phyloP scores from a whole-genome alignment of 495 filamentous ascomycete species.

The Penicillium cosmopolitanum region DNA sequence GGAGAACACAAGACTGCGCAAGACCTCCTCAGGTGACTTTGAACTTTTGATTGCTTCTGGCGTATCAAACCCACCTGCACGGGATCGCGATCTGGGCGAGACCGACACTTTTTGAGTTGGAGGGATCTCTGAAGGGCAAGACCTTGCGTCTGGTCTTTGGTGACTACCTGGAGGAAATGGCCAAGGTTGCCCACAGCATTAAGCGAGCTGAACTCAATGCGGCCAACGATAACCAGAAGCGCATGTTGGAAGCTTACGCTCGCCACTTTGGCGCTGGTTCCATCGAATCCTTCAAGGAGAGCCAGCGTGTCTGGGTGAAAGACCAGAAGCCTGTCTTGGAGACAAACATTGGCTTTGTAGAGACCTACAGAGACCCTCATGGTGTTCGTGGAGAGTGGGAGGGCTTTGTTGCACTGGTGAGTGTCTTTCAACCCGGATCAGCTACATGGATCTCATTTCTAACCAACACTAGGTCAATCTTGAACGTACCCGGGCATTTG shows the following conservation, averaged over 20 bases:
- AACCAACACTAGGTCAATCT: slow-evolving; percentile 62
- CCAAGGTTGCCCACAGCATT: slow-evolving; percentile 70
- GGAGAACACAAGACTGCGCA: slow-evolving; percentile 87
- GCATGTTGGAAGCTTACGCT: slow-evolving; percentile 82
- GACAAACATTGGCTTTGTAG: slow-evolving; percentile 91
- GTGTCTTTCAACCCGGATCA: not conserved
- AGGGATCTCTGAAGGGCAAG: slow-evolving; percentile 66
- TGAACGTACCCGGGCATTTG: slow-evolving; percentile 90
- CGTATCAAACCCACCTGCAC: slow-evolving; percentile 54
- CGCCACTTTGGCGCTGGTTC: slow-evolving; percentile 86
- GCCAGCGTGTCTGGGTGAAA: slow-evolving; percentile 88
- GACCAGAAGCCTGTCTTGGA: slow-evolving; percentile 90
- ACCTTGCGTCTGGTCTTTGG: slow-evolving; percentile 78
- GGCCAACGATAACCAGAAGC: slow-evolving; percentile 81
- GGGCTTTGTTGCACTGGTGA: slow-evolving; percentile 79
- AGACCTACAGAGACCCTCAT: slow-evolving; percentile 93
- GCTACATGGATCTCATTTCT: not conserved
- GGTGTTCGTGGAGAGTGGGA: slow-evolving; percentile 98
- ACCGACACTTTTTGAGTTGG: slow-evolving; percentile 69
- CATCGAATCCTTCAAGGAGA: slow-evolving; percentile 85
- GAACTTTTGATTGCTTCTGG: slow-evolving; percentile 86
- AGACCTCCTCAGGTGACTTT: slow-evolving; percentile 70
- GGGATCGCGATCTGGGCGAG: slow-evolving; percentile 71
- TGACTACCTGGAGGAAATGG: slow-evolving; percentile 81
- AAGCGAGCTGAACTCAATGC: slow-evolving; percentile 75